phyloP scores from a whole-genome alignment of 2,329 filamentous ascomycete species.

The Fusarium sp. region DNA sequence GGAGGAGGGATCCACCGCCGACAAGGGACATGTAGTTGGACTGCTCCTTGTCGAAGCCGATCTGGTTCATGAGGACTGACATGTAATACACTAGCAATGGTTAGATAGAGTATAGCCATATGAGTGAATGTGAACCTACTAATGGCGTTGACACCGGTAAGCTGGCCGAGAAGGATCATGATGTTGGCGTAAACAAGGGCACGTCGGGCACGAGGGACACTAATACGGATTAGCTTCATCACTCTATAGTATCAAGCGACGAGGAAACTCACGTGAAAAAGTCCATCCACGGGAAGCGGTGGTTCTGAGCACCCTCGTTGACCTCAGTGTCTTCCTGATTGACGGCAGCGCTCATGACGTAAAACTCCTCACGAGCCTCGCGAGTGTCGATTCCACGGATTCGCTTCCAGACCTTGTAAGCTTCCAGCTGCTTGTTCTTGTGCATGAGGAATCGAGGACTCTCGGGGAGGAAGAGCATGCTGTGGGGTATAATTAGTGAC shows the following conservation, averaged over 20 bases:
- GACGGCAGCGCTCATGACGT: slow-evolving; percentile 76
- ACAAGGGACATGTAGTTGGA: slow-evolving; percentile 82
- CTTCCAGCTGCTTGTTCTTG: slow-evolving; percentile 61
- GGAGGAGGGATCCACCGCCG: slow-evolving; percentile 73
- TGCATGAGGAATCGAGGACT: slow-evolving; percentile 77
- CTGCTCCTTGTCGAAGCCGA: slow-evolving; percentile 72
- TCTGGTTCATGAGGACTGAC: slow-evolving; percentile 73
- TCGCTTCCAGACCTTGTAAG: slow-evolving; percentile 77
- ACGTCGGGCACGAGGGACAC: slow-evolving; percentile 72
- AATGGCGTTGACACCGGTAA: slow-evolving; percentile 77
- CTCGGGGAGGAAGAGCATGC: slow-evolving; percentile 80
- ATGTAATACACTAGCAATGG: slow-evolving; percentile 72
- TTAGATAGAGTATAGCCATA: not conserved
- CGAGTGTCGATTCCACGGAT: slow-evolving; percentile 70
- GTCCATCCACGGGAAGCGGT: slow-evolving; percentile 76
- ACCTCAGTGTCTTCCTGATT: slow-evolving; percentile 67
- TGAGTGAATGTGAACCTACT: not conserved
- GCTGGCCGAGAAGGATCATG: slow-evolving; percentile 77
- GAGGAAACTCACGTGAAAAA: slow-evolving; percentile 68
- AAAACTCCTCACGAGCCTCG: slow-evolving; percentile 77
- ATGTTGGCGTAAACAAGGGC: slow-evolving; percentile 76
- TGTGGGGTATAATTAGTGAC: slow-evolving; percentile 43
- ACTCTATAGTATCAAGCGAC: not conserved
- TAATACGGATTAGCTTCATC: not conserved
- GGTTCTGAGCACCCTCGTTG: slow-evolving; percentile 62